These are phyloP conservation scores for Didymella sp. DNA, from an alignment of 2,329 filamentous ascomycete genomes.

Conservation along the genomic window DNA sequence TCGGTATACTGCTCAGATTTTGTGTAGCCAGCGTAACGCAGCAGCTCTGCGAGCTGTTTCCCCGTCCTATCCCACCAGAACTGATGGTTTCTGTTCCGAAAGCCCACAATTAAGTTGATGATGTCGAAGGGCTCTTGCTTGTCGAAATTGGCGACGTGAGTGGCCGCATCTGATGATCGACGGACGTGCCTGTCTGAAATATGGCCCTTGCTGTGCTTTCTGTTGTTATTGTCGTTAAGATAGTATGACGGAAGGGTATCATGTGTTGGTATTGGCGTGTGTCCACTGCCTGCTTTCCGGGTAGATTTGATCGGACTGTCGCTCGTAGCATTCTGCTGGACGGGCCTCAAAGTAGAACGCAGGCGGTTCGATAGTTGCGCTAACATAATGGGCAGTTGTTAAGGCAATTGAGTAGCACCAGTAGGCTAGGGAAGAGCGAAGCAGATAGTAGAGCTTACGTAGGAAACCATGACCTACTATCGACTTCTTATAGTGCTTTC, in stretches of 20 bases:
- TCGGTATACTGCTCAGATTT: slow-evolving; percentile 19
- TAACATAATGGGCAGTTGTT: neutral
- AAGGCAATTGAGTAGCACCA: neutral
- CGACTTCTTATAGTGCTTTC: neutral
- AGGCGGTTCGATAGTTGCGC: neutral
- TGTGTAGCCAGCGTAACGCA: slow-evolving; percentile 12
- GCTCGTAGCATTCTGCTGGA: neutral
- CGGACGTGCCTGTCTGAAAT: neutral
- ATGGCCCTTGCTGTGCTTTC: neutral
- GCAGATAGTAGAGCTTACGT: neutral
- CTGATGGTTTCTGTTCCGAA: slow-evolving; percentile 11
- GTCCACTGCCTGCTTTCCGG: neutral
- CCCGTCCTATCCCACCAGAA: slow-evolving; percentile 22
- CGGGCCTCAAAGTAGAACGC: neutral
- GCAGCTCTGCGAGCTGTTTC: slow-evolving; percentile 12
- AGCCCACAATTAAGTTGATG: slow-evolving; percentile 3
- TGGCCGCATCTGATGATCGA: neutral
- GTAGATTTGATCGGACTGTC: neutral
- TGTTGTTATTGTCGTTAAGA: neutral
- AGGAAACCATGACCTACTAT: neutral
- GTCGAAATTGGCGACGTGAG: too few species aligned
- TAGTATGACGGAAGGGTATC: neutral
- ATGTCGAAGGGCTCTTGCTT: neutral
- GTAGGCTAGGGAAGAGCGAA: neutral
- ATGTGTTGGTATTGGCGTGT: neutral